Base-by-base conservation (phyloP, 208 protist genomes). In the Crithidia mellificae region DNA sequence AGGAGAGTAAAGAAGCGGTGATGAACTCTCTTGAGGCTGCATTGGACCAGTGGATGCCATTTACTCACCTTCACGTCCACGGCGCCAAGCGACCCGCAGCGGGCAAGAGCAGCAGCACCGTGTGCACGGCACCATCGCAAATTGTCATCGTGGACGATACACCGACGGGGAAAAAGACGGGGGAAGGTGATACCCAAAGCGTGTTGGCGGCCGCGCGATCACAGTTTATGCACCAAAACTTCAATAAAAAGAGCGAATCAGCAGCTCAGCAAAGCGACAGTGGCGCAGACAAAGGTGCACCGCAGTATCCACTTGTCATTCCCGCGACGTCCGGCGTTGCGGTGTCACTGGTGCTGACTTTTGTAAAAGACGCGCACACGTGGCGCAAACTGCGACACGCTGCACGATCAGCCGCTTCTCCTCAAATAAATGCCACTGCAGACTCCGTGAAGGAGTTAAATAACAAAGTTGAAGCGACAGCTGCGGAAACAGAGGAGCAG, bases 301-400 rank as follows among this genome's bases (percentile, higher is more conserved):
- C 53, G 20, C 55, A 30, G 38, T 49, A 15, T 29, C 55, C 55
- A 6, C 30, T 61, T 12, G 24, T 49, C 12, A 17, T 50, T 4
- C 46, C 29, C 11, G 20, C 46, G 9, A 0, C 29, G 6, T 20
- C 25, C 2, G 9, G 8, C 20, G 17, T 12, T 2, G 3, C 47
- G 6, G 46, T 54, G 29, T 17, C 46, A 39, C 32, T 65, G 17
- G 46, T 65, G n/a, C 32, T 65, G 30, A 55, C 20, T 12, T 30
- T 65, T 22, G 46, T 65, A n/a, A 52, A 65, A 25, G 46, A 54
- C 46, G 43, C 59, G 0, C 32, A 22, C 25, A 51, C 43, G 32
- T 65, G 59, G 59, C 43, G 59, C 8, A 30, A 36, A 12, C 8
- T 65, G 59, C 59, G 59, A 32, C 59, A 30, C 19, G 59, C 30